Evolutionary conservation across 2,329 filamentous ascomycete species (phyloP), one percentile per base, ranked within the genome.

Genomic region (Apiospora kogelbergensis): DNA sequence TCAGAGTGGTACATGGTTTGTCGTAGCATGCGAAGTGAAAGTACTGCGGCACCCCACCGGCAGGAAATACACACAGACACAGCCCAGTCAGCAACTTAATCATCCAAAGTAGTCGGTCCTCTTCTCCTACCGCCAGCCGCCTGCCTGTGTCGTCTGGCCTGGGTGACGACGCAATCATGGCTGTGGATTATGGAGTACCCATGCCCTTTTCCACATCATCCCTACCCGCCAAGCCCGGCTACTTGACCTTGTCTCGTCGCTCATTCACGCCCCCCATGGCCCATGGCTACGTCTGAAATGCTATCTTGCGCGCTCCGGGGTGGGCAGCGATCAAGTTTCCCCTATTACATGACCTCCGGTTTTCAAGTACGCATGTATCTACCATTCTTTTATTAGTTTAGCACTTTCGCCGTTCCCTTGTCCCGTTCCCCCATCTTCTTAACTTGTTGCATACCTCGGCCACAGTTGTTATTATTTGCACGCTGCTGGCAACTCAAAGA

Each of bases 261-360:
- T 60, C 53, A 11, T 37, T n/a, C 53, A 60, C 30, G 53, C 53
- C 53, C 48, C 48, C 33, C 33, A n/a, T n/a, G n/a, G n/a, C 33
- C 53, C 53, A 60, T 60, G 53, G 37, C 53, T 60, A 37, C 30
- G 53, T n/a, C 30, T 60, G 53, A 60, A 60, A 60, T 60, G 53
- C 53, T 60, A 60, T 60, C 53, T 60, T 60, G 17, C 30, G 37
- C 53, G n/a, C 53, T 60, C 30, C 30, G 53, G 53, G 53, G 53
- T 60, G 26, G 53, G 9, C 53, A 37, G 53, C 53, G 53, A 60
- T 60, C 53, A 37, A 37, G 26, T 60, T 60, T 60, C 53, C 53
- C 53, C 53, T 60, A 60, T 60, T 37, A n/a, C 30, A 60, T 37
- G 17, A n/a, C 53, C 53, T 60, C 48, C 48, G 26, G 48, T 33